Percentiles rank a stretch among this genome's conserved stretches.
Evolutionary conservation across 345 rosid species (phyloP).

Genomic region (Syzygium grande): DNA sequence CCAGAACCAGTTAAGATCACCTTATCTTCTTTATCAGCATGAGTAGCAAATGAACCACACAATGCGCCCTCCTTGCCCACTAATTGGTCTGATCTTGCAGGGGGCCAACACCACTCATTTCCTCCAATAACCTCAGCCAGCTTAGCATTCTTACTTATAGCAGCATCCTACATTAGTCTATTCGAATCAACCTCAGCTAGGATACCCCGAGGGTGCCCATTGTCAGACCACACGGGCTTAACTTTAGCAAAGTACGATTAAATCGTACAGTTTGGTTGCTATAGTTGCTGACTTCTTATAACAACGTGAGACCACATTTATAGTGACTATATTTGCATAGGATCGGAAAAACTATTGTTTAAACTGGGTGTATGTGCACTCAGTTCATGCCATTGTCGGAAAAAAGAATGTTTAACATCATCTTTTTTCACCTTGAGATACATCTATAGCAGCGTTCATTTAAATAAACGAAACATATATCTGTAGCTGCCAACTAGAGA

Average conservation of each 20-base stretch:
- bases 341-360: background rate
- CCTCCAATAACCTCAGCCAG: background rate
- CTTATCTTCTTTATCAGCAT: background rate
- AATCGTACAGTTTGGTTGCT: background rate
- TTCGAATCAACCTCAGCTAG: background rate
- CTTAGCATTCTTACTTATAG: background rate
- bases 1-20: background rate
- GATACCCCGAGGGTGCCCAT: background rate
- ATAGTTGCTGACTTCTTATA: background rate
- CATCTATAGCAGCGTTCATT: background rate
- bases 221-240: background rate
- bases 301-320: background rate
- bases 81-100: background rate
- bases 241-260: background rate
- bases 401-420: background rate
- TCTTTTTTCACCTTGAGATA: background rate
- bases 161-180: background rate
- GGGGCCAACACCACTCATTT: background rate
- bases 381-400: background rate
- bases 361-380: background rate
- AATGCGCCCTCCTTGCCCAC: background rate
- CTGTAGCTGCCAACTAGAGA: background rate
- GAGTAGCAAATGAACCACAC: background rate
- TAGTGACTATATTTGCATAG: background rate
- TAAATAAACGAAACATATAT: background rate